phyloP scores from a whole-genome alignment of 495 filamentous ascomycete genomes.

The Talaromyces proteolyticus region DNA sequence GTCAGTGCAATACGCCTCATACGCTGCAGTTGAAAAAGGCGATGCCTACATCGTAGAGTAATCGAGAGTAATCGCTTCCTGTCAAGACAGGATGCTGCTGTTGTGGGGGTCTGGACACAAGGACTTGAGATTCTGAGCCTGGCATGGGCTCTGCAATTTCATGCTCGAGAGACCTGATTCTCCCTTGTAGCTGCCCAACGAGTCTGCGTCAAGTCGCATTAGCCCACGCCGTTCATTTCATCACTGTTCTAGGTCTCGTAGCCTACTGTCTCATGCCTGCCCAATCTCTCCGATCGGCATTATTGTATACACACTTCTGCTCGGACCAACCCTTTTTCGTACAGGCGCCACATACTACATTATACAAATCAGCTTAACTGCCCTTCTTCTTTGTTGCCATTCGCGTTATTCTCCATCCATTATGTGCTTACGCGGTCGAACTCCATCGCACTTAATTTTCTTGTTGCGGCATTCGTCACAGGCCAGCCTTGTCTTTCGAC shows the following conservation, averaged over 20 bases:
- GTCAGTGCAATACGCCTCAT: no score
- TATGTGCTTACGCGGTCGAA: constrained; percentile 24
- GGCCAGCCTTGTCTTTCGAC: constrained; percentile 28
- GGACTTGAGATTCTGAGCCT: neutral
- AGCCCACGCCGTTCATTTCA: constrained; percentile 20
- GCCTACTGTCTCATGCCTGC: neutral
- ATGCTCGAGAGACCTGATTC: constrained; percentile 18
- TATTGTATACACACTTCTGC: constrained; percentile 23
- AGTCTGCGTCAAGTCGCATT: constrained; percentile 1
- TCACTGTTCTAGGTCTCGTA: constrained; percentile 15
- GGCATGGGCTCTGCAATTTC: constrained; percentile 11
- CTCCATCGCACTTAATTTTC: constrained; percentile 32
- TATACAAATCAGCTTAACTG: constrained; percentile 8
- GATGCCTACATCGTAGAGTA: neutral
- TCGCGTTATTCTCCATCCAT: constrained; percentile 6
- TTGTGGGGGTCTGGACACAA: neutral
- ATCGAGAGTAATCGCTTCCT: neutral
- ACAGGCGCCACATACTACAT: constrained; percentile 32
- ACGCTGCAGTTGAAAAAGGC: neutral
- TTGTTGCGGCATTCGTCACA: constrained; percentile 32
- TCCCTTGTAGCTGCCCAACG: constrained; percentile 16
- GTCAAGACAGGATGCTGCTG: neutral
- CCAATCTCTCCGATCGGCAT: constrained; percentile 7
- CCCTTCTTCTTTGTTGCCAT: constrained; percentile 15
- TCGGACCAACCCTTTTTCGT: constrained; percentile 14